Evolutionary conservation across 768 basidiomycete genomes (phyloP).

Genomic region (Dendrothele bispora): DNA sequence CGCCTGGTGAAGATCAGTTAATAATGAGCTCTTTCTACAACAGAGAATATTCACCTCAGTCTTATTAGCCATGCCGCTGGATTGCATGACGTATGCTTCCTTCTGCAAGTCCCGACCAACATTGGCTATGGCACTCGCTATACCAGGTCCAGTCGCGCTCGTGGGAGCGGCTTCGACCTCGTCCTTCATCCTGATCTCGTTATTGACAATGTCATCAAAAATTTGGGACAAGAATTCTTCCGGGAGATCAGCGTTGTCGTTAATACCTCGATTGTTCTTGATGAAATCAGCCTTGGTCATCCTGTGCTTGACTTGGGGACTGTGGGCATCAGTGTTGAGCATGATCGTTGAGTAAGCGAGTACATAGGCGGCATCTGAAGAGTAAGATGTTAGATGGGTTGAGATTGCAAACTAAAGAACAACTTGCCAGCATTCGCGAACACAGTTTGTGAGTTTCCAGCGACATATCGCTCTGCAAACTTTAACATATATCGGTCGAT

Average conservation of each 20-base stretch:
- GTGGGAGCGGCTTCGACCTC: constrained; percentile 71
- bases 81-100: constrained; percentile 94
- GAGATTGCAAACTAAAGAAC: background rate
- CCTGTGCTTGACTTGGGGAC: constrained; percentile 88
- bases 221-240: constrained; percentile 79
- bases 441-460: constrained; percentile 76
- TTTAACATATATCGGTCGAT: constrained; percentile 99
- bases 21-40: background rate
- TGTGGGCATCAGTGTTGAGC: constrained; percentile 97
- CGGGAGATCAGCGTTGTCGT: constrained; percentile 85
- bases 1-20: constrained; percentile 48
- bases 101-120: constrained; percentile 94
- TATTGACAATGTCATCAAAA: constrained; percentile 86
- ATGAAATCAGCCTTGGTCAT: constrained; percentile 93
- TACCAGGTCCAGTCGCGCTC: constrained; percentile 57
- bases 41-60: constrained; percentile 67
- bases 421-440: constrained; percentile 92
- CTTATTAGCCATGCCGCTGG: constrained; percentile 94
- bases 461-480: constrained; percentile 96
- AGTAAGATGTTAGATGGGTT: background rate
- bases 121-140: constrained; percentile 80
- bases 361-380: constrained; percentile 85
- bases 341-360: constrained; percentile 94
- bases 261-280: constrained; percentile 96
- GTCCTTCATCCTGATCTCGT: constrained; percentile 99